Conservation (phyloP, 164 flowering plant species). For the Macadamia tetraphylla region DNA sequence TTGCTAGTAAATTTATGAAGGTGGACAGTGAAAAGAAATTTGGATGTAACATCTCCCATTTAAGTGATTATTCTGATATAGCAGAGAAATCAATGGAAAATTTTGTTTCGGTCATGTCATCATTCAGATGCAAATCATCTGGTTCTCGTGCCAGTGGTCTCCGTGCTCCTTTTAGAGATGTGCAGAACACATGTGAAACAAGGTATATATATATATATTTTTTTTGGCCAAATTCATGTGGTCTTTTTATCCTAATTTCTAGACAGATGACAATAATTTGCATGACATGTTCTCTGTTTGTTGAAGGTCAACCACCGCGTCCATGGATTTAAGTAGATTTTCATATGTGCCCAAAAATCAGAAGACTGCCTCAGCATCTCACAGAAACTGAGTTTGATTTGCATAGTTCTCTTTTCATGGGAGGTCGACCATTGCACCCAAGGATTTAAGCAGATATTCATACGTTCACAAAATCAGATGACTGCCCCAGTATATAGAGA, state of each 20-base stretch:
- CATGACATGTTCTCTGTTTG: slow-evolving; percentile 1
- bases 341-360: slow-evolving; percentile 38
- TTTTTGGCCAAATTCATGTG: background rate
- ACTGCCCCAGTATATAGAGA: slow-evolving; percentile 14
- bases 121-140: slow-evolving; percentile 50
- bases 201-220: slow-evolving; percentile 36
- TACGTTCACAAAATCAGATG: slow-evolving; percentile 36
- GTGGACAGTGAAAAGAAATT: slow-evolving; percentile 37
- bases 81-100: slow-evolving; percentile 84
- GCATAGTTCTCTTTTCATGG: slow-evolving; percentile 4
- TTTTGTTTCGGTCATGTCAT: slow-evolving; percentile 69
- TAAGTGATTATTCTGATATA: slow-evolving; percentile 62
- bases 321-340: slow-evolving; percentile 40
- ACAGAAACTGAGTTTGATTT: slow-evolving; percentile 5
- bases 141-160: slow-evolving; percentile 99
- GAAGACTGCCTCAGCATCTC: slow-evolving; percentile 21
- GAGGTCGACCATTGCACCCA: slow-evolving; percentile 26
- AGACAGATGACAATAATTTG: background rate
- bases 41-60: slow-evolving; percentile 79
- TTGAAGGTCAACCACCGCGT: slow-evolving; percentile 28
- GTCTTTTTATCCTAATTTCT: background rate
- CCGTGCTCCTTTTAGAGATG: slow-evolving; percentile 87
- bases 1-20: slow-evolving; percentile 19
- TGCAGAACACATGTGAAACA: slow-evolving; percentile 37
- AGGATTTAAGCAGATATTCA: slow-evolving; percentile 45